These are phyloP conservation scores for Lactarius indigo DNA, from an alignment of 768 basidiomycete species.

Conservation along the genomic window DNA sequence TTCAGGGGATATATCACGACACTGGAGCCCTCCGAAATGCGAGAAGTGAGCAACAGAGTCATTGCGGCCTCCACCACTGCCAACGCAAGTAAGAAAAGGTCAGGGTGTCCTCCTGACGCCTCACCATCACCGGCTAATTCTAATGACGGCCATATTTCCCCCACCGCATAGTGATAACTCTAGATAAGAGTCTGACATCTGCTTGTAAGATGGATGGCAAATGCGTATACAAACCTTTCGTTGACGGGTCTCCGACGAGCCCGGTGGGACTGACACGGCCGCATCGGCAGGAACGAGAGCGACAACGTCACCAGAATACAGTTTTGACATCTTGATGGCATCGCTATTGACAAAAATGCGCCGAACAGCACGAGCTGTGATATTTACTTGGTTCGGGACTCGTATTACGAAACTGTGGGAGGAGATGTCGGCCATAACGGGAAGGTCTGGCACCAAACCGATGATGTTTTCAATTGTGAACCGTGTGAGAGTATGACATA, in stretches of 20 bases:
- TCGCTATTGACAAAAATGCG: conserved; percentile 65
- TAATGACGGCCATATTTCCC: conserved; percentile 72
- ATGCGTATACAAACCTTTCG: conserved; percentile 10
- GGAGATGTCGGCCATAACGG: conserved; percentile 10
- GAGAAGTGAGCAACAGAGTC: conserved; percentile 60
- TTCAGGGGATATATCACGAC: conserved; percentile 47
- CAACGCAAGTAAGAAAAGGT: conserved; percentile 1
- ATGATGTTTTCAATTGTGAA: background rate
- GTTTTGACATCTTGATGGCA: conserved; percentile 53
- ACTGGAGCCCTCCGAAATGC: conserved; percentile 46
- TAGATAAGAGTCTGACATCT: conserved; percentile 17
- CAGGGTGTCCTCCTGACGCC: conserved; percentile 29
- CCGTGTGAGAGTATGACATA: background rate
- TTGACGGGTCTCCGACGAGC: conserved; percentile 19
- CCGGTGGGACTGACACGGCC: conserved; percentile 7
- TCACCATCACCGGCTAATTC: conserved; percentile 57
- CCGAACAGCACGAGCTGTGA: conserved; percentile 45
- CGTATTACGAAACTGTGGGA: conserved; percentile 11
- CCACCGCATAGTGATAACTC: conserved; percentile 58
- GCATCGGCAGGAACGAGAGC: conserved; percentile 42
- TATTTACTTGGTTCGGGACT: background rate
- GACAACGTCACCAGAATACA: conserved; percentile 68
- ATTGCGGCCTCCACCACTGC: conserved; percentile 54
- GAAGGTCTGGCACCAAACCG: background rate
- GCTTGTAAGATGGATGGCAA: conserved; percentile 20